Base-by-base conservation (phyloP, 768 basidiomycete genomes). In the Erythrobasidium yunnanense region DNA sequence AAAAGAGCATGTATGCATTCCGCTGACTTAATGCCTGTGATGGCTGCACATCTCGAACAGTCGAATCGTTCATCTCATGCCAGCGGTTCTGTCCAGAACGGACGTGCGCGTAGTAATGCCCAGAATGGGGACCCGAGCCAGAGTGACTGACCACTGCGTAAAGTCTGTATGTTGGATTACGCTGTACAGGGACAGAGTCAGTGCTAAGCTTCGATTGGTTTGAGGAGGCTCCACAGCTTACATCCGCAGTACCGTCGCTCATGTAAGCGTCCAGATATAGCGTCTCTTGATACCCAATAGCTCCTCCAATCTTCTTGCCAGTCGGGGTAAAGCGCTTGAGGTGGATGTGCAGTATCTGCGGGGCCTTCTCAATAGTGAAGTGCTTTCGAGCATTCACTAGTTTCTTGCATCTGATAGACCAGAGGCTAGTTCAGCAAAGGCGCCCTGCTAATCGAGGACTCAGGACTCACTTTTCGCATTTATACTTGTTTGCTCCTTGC, bases 51-150 rank as follows among this genome's bases (percentile, higher is more conserved):
- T 69, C 18, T 70, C 73, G 77, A 23, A 91, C 86, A 50, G 78
- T 78, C 29, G 91, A 89, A 74, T 99, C 95, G 77, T 99, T 93
- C 85, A 92, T 92, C 78, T 90, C 85, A 77, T 82, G 84, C 92
- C 92, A 99, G 34, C 78, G 78, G 11, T 84, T 85, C 33, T 82
- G 78, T 34, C 79, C 80, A 42, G 83, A 80, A 74, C 85, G 88
- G 72, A 95, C 84, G 71, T 83, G 85, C 18, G 92, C 86, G 70
- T 84, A 90, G 77, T 99, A 99, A 76, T 99, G 95, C 2, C 95
- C 95, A 1, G 88, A 92, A 73, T 95, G 88, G 15, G 92, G 90
- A 4, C 91, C 90, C 45, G 83, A 81, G 56, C 95, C 95, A 11
- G 87, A 88, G 75, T 99, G 95, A 70, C 85, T 90, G 60, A 96